A percentile compares a stretch with the other conserved stretches of the same genome.
Evolutionary conservation across 306 rosid species (phyloP).

Genomic region (Macrotyloma uniflorum): DNA sequence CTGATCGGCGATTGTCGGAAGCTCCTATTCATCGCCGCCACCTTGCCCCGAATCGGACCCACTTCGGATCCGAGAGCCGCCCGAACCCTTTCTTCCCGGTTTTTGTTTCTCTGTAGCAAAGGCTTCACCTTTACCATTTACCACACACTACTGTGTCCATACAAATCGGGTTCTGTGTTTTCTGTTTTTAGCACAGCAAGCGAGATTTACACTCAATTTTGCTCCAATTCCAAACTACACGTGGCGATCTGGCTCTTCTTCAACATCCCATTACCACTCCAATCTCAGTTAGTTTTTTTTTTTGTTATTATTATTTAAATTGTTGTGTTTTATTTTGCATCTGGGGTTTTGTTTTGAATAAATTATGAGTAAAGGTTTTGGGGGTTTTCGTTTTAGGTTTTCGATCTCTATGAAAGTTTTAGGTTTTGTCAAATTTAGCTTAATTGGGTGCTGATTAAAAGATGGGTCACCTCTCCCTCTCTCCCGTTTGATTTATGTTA

Average conservation of each 20-base stretch:
- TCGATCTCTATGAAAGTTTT: constrained; percentile 31
- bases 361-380: constrained; percentile 1
- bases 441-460: constrained; percentile 27
- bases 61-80: constrained; percentile 38
- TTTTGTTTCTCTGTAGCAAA: constrained; percentile 17
- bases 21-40: constrained; percentile 50
- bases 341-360: not conserved
- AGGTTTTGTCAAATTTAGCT: constrained; percentile 29
- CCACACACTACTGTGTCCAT: constrained; percentile 34
- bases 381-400: constrained; percentile 19
- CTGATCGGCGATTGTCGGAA: constrained; percentile 55
- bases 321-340: constrained; percentile 20
- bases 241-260: constrained; percentile 86
- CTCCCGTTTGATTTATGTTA: not conserved
- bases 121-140: constrained; percentile 30
- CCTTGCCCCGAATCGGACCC: constrained; percentile 38
- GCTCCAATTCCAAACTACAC: constrained; percentile 68
- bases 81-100: constrained; percentile 19
- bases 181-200: constrained; percentile 48
- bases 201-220: constrained; percentile 59
- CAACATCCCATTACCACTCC: constrained; percentile 52
- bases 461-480: constrained; percentile 21
- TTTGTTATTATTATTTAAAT: not conserved
- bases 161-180: constrained; percentile 52
- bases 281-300: constrained; percentile 64